A percentile compares a stretch with the other conserved stretches of the same genome.
These are phyloP conservation scores for Candida sp. DNA, from an alignment of 1,139 yeast genomes.

Conservation along the genomic window DNA sequence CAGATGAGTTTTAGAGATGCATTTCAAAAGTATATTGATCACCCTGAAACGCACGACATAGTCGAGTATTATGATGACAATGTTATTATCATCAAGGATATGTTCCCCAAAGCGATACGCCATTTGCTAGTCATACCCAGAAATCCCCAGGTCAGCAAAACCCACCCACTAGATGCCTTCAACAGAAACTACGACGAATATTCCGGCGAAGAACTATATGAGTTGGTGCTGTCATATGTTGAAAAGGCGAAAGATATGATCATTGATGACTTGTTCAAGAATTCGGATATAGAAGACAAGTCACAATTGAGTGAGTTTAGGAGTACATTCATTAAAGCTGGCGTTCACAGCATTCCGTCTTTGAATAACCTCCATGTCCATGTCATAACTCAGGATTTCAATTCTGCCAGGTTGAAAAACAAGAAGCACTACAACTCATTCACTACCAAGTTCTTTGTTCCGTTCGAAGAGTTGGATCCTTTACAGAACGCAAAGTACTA, in stretches of 20 bases:
- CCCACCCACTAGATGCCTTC: constrained; percentile 62
- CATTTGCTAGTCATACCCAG: constrained; percentile 71
- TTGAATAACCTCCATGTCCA: constrained; percentile 74
- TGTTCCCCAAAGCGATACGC: constrained; percentile 64
- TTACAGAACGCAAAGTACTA: not conserved
- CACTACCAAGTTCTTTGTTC: constrained; percentile 65
- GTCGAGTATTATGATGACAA: constrained; percentile 51
- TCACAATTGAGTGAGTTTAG: constrained; percentile 22
- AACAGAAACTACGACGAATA: constrained; percentile 21
- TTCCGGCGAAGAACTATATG: constrained; percentile 28
- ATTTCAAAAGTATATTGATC: constrained; percentile 35
- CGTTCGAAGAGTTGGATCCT: constrained; percentile 36
- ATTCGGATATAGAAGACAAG: constrained; percentile 13
- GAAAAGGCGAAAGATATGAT: constrained; percentile 45
- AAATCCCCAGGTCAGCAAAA: constrained; percentile 35
- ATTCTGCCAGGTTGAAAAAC: constrained; percentile 57
- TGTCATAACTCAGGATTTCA: constrained; percentile 68
- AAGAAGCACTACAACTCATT: constrained; percentile 77
- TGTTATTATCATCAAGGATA: constrained; percentile 62
- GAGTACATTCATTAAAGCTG: constrained; percentile 52
- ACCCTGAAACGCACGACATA: constrained; percentile 27
- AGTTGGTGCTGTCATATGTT: constrained; percentile 39
- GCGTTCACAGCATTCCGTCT: constrained; percentile 77
- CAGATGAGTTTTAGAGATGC: constrained; percentile 39
- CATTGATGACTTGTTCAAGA: constrained; percentile 32